Conservation (phyloP, 2,329 filamentous ascomycete genomes). For the Phyllosticta citrichinensis region DNA sequence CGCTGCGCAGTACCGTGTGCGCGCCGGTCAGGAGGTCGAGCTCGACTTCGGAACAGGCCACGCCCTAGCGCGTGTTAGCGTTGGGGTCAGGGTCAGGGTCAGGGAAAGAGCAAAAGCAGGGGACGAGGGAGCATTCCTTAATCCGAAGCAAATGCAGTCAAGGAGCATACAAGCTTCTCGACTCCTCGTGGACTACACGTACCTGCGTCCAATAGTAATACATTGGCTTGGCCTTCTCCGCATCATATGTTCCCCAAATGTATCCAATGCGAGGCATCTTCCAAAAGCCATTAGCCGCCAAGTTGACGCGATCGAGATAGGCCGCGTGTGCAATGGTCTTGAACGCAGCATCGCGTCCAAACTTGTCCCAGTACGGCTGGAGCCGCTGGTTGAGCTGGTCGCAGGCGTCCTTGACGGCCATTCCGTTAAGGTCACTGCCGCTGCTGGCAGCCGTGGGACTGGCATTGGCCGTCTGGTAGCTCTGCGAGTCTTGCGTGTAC, state of each 20-base stretch:
- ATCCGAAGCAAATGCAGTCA: not conserved
- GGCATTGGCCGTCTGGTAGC: constrained; percentile 80
- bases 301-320: constrained; percentile 90
- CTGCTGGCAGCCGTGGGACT: constrained; percentile 88
- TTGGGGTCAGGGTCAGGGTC: not conserved
- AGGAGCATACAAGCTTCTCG: not conserved
- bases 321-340: constrained; percentile 78
- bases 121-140: not conserved
- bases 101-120: not conserved
- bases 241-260: constrained; percentile 54
- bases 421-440: constrained; percentile 88
- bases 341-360: constrained; percentile 68
- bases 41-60: constrained; percentile 79
- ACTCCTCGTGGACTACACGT: not conserved
- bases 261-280: constrained; percentile 95
- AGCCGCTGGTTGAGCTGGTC: constrained; percentile 79
- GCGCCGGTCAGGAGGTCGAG: constrained; percentile 85
- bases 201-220: constrained; percentile 94
- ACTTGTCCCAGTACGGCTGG: constrained; percentile 70
- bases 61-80: constrained; percentile 41
- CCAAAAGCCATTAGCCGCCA: constrained; percentile 93
- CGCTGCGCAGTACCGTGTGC: constrained; percentile 77
- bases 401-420: constrained; percentile 87
- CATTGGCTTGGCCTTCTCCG: constrained; percentile 48
- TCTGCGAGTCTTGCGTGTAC: constrained; percentile 78